Conservation (phyloP, 345 rosid genomes). For the Euphorbia pulcherrima region DNA sequence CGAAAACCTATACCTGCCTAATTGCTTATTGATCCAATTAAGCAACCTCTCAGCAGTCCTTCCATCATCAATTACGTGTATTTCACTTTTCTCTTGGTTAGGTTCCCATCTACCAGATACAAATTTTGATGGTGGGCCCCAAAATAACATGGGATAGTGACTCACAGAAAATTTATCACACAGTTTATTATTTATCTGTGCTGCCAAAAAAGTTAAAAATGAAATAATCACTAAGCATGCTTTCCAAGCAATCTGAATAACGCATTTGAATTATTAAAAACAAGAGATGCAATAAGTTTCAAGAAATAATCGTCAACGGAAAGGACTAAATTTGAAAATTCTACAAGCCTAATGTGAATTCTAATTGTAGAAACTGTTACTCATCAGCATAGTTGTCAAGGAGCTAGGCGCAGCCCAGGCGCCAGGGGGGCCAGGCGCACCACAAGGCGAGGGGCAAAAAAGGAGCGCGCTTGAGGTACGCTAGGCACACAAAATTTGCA, state of each 20-base stretch:
- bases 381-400: no score
- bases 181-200: slow-evolving; percentile 78
- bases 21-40: slow-evolving; percentile 80
- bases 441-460: no score
- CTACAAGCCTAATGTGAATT: background rate
- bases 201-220: slow-evolving; percentile 59
- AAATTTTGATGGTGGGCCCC: slow-evolving; percentile 72
- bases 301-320: background rate
- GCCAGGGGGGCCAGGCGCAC: no score
- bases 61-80: slow-evolving; percentile 52
- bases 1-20: slow-evolving; percentile 60
- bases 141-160: slow-evolving; percentile 90
- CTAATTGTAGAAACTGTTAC: background rate
- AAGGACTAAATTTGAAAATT: background rate
- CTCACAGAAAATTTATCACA: slow-evolving; percentile 80
- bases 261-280: slow-evolving; percentile 1
- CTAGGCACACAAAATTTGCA: no score
- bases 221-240: slow-evolving; percentile 27
- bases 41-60: slow-evolving; percentile 83
- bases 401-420: no score
- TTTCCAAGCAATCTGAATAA: slow-evolving; percentile 1
- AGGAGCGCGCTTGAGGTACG: no score
- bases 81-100: slow-evolving; percentile 54
- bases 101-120: slow-evolving; percentile 58
- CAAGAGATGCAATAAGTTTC: background rate